Evolutionary conservation across 257 asterid species (phyloP).

Genomic region (Gentiana straminea): DNA sequence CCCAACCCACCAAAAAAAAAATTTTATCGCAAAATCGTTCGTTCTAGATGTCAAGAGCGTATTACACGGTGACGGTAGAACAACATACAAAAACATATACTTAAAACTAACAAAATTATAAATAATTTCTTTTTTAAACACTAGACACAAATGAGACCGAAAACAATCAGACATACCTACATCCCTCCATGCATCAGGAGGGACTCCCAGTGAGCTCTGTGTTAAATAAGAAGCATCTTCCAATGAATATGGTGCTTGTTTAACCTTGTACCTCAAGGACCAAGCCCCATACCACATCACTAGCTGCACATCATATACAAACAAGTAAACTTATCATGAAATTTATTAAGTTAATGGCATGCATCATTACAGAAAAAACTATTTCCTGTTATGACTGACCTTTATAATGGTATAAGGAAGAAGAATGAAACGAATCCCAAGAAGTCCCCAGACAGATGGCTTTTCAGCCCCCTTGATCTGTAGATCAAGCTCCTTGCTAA

Average conservation of each 20-base stretch:
- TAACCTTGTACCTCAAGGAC: constrained; percentile 85
- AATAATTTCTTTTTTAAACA: too few relatives aligned
- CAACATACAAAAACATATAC: too few relatives aligned
- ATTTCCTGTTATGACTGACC: constrained; percentile 24
- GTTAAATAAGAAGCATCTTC: constrained; percentile 85
- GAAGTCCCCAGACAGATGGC: constrained; percentile 85
- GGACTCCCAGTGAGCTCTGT: constrained; percentile 50
- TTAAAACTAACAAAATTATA: too few relatives aligned
- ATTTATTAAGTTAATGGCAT: too few relatives aligned
- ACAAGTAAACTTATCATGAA: constrained; percentile 6
- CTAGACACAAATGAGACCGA: neutral
- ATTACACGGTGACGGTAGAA: too few relatives aligned
- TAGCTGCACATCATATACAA: constrained; percentile 33
- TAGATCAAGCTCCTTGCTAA: constrained; percentile 84
- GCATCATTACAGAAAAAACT: too few relatives aligned
- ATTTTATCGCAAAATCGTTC: too few relatives aligned
- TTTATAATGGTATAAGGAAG: constrained; percentile 79
- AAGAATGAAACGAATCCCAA: constrained; percentile 65
- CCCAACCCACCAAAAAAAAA: neutral
- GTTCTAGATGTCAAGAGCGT: too few relatives aligned
- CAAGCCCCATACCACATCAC: constrained; percentile 67
- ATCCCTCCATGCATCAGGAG: constrained; percentile 60
- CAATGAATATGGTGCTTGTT: constrained; percentile 62
- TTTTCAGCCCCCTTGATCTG: constrained; percentile 92
- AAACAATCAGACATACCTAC: constrained; percentile 34